These are phyloP conservation scores for Tylopilus vinaceipallidus DNA, from an alignment of 768 basidiomycete species.

Conservation along the genomic window DNA sequence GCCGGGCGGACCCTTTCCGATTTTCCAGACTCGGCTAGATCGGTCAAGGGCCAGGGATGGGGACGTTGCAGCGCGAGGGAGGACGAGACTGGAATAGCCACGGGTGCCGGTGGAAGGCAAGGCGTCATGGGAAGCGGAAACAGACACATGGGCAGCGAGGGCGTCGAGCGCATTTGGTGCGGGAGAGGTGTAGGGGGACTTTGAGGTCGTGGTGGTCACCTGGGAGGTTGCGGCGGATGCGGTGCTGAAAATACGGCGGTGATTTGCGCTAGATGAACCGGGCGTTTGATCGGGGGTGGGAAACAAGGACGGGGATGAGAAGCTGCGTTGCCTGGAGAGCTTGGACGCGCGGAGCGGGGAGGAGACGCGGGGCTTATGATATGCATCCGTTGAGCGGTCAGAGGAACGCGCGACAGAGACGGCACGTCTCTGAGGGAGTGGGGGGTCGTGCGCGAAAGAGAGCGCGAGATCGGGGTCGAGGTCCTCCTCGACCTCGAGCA, in stretches of 20 bases:
- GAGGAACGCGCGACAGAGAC: slow-evolving; percentile 13
- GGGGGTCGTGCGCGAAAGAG: slow-evolving; percentile 1
- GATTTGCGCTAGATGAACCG: no score
- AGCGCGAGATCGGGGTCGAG: slow-evolving; percentile 21
- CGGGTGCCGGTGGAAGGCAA: slow-evolving; percentile 52
- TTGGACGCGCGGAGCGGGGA: slow-evolving; percentile 25
- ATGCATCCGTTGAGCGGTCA: slow-evolving; percentile 6
- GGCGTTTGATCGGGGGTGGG: slow-evolving; percentile 3
- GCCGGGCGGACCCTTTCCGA: slow-evolving; percentile 13
- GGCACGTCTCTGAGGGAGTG: slow-evolving; percentile 18
- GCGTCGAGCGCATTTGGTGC: slow-evolving; percentile 32
- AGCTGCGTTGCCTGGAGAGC: slow-evolving; percentile 29
- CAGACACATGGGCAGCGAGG: slow-evolving; percentile 31
- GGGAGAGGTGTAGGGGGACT: slow-evolving; percentile 30
- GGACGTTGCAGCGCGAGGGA: slow-evolving; percentile 40
- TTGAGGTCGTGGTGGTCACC: slow-evolving; percentile 24
- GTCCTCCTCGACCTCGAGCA: slow-evolving; percentile 55
- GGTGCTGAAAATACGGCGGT: no score
- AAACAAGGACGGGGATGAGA: slow-evolving; percentile 30
- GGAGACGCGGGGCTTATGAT: slow-evolving; percentile 22
- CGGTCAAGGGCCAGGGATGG: slow-evolving; percentile 15
- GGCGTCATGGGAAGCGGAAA: slow-evolving; percentile 22
- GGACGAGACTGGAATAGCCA: slow-evolving; percentile 52
- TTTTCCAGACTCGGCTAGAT: slow-evolving; percentile 25
- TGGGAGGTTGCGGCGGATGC: slow-evolving; percentile 17